Base-by-base conservation (phyloP, 2,329 filamentous ascomycete species). In the Esteya vermicola region DNA sequence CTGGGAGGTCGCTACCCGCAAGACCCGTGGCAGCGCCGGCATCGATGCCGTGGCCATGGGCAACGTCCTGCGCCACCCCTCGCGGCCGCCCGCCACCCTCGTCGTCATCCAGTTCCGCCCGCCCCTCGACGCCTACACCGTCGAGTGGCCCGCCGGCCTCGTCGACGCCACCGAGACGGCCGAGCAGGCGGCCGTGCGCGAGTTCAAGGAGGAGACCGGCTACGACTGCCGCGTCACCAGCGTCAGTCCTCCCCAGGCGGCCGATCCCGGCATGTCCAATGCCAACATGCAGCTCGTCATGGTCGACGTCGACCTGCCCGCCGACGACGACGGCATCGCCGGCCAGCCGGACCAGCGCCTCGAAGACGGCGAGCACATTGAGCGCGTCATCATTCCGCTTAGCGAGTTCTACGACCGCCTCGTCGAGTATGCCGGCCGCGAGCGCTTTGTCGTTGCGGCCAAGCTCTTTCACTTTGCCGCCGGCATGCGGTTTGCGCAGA, bases 31-130 rank as follows among this genome's bases (percentile, higher is more conserved):
- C 12, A 63, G 65, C 1, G 57, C 61, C 4, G 67, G 64, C 43
- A 68, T 78, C 42, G 75, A 79, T 47, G 73, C 71, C 33, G 73
- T 79, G 6, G 72, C 73, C 36, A 75, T 79, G 45, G 67, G 74
- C 40, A 75, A 75, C 39, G 64, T 79, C 45, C 60, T 79, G 3
- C 55, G 68, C 33, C 63, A 64, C 41, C 57, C 63, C 4, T 52
- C 53, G n/a, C 58, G 57, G 40, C 52, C 56, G 31, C 59, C 63
- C 1, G 57, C 66, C n/a, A 63, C 67, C 6, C 35, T 50, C 22
- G 19, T 50, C 10, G 48, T 50, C 8, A 45, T 50, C 38, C 48
- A 50, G 45, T 50, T 48, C 46, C 48, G 48, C 19, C 48, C 48
- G 36, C 48, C 69, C 0, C 54, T 72, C 10, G 63, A 68, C 48